Percentiles rank a stretch among this genome's conserved stretches.
These are phyloP conservation scores for Pseudogymnoascus sp. DNA, from an alignment of 2,329 filamentous ascomycete genomes.

Conservation along the genomic window DNA sequence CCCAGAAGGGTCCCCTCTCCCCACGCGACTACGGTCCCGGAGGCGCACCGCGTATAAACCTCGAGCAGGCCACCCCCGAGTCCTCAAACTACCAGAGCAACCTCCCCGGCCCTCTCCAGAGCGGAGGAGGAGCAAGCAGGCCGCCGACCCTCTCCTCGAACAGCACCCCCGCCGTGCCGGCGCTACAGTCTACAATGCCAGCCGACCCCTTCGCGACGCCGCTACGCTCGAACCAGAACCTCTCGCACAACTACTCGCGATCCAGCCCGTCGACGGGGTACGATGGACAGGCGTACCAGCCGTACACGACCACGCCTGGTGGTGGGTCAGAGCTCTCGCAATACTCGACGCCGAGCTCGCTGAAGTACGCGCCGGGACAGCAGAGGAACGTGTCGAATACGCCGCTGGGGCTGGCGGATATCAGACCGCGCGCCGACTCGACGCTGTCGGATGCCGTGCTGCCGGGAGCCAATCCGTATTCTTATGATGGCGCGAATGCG, in stretches of 20 bases:
- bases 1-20: conserved; percentile 24
- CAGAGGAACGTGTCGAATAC: conserved; percentile 68
- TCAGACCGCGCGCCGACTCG: conserved; percentile 78
- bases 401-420: conserved; percentile 84
- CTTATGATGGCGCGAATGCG: conserved; percentile 59
- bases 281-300: conserved; percentile 44
- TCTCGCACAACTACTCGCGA: conserved; percentile 70
- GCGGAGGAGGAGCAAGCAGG: conserved; percentile 39
- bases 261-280: conserved; percentile 67
- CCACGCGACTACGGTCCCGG: conserved; percentile 40
- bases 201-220: conserved; percentile 54
- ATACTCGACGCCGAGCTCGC: conserved; percentile 50
- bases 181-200: conserved; percentile 43
- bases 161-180: conserved; percentile 51
- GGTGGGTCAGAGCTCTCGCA: conserved; percentile 46
- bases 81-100: conserved; percentile 38
- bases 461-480: conserved; percentile 47
- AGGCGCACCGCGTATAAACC: conserved; percentile 47
- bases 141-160: conserved; percentile 45
- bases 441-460: conserved; percentile 61
- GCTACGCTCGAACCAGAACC: conserved; percentile 55
- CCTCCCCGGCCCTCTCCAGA: conserved; percentile 54
- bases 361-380: conserved; percentile 49
- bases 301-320: conserved; percentile 58
- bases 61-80: conserved; percentile 49